These are phyloP conservation scores for Capronia epimyces DNA, from an alignment of 2,329 filamentous ascomycete genomes.

Conservation along the genomic window DNA sequence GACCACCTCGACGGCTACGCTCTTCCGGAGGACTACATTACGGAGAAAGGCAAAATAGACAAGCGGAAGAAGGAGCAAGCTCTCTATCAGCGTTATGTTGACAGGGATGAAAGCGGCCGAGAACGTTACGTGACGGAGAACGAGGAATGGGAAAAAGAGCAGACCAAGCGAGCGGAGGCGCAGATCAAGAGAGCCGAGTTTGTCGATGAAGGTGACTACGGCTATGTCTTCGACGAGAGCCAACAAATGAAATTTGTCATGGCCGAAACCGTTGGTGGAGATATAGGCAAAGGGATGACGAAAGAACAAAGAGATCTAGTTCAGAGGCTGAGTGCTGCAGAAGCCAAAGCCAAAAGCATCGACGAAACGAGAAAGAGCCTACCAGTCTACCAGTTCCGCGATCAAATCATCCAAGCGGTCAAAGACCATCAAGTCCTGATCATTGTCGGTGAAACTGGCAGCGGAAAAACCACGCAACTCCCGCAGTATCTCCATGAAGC, in stretches of 20 bases:
- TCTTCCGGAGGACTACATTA: conserved; percentile 92
- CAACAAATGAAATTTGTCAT: conserved; percentile 81
- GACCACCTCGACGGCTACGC: conserved; percentile 88
- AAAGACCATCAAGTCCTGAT: conserved; percentile 80
- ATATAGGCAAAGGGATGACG: conserved; percentile 60
- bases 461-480: conserved; percentile 91
- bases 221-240: conserved; percentile 85
- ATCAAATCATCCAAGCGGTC: conserved; percentile 82
- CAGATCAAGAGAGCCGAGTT: conserved; percentile 72
- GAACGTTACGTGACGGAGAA: conserved; percentile 90
- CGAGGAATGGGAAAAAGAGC: conserved; percentile 92
- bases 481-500: conserved; percentile 91
- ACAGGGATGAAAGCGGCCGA: conserved; percentile 77
- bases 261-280: conserved; percentile 66
- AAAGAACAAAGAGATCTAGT: conserved; percentile 74
- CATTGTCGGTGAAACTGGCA: conserved; percentile 90
- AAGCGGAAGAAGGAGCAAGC: conserved; percentile 81
- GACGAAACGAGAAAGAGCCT: conserved; percentile 86
- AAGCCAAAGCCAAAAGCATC: conserved; percentile 80
- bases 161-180: conserved; percentile 78
- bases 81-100: conserved; percentile 83
- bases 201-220: conserved; percentile 76
- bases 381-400: conserved; percentile 82
- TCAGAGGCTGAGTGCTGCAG: conserved; percentile 78
- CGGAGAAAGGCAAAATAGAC: conserved; percentile 84